These are phyloP conservation scores for Pythium rishiriense DNA, from an alignment of 352 stramenopile species.

Conservation along the genomic window DNA sequence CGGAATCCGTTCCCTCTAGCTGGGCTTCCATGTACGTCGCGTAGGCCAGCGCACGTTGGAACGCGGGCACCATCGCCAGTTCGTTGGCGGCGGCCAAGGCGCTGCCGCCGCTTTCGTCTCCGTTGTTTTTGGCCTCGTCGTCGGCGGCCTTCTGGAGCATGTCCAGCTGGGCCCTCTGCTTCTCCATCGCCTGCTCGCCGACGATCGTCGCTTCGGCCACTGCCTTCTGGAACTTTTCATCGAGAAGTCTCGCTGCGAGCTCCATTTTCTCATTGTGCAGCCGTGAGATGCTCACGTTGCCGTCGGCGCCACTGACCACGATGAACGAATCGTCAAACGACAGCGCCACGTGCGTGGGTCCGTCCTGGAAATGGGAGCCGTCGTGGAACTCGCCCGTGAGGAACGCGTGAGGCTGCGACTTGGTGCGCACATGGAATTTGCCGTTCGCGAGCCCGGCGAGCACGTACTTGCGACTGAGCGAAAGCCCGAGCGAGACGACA, in stretches of 20 bases:
- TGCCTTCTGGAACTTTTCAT: constrained; percentile 37
- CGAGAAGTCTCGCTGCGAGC: constrained; percentile 38
- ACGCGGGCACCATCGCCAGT: constrained; percentile 60
- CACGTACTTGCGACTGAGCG: constrained; percentile 63
- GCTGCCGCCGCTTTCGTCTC: constrained; percentile 33
- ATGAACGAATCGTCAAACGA: constrained; percentile 88
- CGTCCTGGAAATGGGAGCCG: constrained; percentile 6
- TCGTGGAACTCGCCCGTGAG: constrained; percentile 84
- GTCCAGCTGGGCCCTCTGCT: constrained; percentile 49
- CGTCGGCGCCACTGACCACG: constrained; percentile 67
- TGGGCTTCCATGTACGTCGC: constrained; percentile 61
- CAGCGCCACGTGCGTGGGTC: constrained; percentile 34
- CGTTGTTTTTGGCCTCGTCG: constrained; percentile 48
- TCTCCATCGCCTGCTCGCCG: constrained; percentile 56
- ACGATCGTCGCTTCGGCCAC: constrained; percentile 48
- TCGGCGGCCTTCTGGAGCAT: constrained; percentile 44
- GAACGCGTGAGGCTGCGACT: constrained; percentile 54
- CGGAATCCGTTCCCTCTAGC: constrained; percentile 22
- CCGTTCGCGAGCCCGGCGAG: constrained; percentile 78
- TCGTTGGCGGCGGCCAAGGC: constrained; percentile 29
- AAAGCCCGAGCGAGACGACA: constrained; percentile 46
- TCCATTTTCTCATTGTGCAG: constrained; percentile 61
- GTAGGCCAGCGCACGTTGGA: constrained; percentile 75
- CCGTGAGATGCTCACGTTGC: constrained; percentile 71
- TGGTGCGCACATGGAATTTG: constrained; percentile 74